These are phyloP conservation scores for Pseudotsuga menziesii DNA, from an alignment of 75 land plant species.

Conservation along the genomic window DNA sequence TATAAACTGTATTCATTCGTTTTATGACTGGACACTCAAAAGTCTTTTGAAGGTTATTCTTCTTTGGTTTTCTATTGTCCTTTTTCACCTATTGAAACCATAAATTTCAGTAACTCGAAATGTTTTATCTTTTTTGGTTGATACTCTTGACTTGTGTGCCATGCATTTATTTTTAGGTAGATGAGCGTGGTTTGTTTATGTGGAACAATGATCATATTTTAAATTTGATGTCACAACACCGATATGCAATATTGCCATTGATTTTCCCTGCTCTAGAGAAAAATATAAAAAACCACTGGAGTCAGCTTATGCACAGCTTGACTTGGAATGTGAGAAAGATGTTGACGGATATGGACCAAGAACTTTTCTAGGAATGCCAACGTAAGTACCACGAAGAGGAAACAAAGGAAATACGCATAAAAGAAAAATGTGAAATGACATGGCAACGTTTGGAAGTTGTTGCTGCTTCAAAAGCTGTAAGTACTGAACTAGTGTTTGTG, in stretches of 20 bases:
- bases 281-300: conserved; percentile 47
- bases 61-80: too few species aligned
- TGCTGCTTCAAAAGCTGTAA: conserved; percentile 26
- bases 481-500: conserved; percentile 30
- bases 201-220: conserved; percentile 58
- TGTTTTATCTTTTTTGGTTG: too few species aligned
- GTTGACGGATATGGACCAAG: conserved; percentile 44
- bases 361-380: conserved; percentile 35
- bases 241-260: conserved; percentile 43
- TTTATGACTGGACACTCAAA: too few species aligned
- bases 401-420: conserved; percentile 10
- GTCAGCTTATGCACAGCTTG: conserved; percentile 43
- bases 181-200: conserved; percentile 44
- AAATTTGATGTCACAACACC: conserved; percentile 44
- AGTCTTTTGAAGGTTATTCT: too few species aligned
- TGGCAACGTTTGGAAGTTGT: conserved; percentile 45
- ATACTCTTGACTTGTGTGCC: too few species aligned
- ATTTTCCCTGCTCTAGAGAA: conserved; percentile 43
- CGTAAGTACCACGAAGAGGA: conserved; percentile 32
- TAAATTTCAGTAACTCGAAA: too few species aligned
- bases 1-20: too few species aligned
- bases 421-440: conserved; percentile 28
- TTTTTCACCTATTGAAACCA: too few species aligned
- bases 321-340: conserved; percentile 50
- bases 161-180: too few species aligned